Conservation (phyloP, 768 basidiomycete species). For the Royoungia palumana region DNA sequence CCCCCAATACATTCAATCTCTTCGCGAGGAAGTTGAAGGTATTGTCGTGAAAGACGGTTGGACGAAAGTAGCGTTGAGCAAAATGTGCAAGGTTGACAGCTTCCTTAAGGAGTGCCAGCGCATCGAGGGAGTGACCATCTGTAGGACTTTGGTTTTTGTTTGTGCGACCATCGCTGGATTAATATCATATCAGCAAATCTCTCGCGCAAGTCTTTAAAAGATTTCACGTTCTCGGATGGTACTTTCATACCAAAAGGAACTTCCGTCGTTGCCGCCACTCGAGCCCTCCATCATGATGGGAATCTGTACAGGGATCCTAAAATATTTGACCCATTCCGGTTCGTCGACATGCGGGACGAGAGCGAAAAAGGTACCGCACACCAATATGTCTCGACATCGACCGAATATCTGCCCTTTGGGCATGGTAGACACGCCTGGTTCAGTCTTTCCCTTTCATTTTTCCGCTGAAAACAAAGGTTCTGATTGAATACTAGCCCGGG, state of each 20-base stretch:
- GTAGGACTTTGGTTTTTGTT: constrained; percentile 12
- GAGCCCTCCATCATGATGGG: constrained; percentile 20
- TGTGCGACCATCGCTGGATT: not conserved
- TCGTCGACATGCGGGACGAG: constrained; percentile 34
- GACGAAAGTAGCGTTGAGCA: constrained; percentile 22
- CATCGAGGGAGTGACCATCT: constrained; percentile 24
- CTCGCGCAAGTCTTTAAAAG: constrained; percentile 30
- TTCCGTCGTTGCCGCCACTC: constrained; percentile 17
- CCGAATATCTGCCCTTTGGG: constrained; percentile 38
- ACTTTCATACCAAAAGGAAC: constrained; percentile 36
- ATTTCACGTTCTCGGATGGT: constrained; percentile 38
- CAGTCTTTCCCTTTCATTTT: constrained; percentile 1
- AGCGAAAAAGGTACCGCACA: constrained; percentile 32
- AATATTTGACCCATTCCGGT: constrained; percentile 49
- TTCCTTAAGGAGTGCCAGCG: constrained; percentile 38
- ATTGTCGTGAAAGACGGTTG: constrained; percentile 28
- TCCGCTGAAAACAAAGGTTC: not conserved
- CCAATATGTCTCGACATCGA: constrained; percentile 35
- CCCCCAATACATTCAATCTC: constrained; percentile 31
- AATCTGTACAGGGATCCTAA: constrained; percentile 32
- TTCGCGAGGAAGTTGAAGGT: constrained; percentile 38
- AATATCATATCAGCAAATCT: constrained; percentile 21
- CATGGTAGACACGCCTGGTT: constrained; percentile 29
- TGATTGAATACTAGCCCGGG: constrained; percentile 10
- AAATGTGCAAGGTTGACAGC: constrained; percentile 37